Evolutionary conservation across 177 flowering plant species (phyloP), one percentile per base, ranked within the genome.

Genomic region (Tripterygium wilfordii): DNA sequence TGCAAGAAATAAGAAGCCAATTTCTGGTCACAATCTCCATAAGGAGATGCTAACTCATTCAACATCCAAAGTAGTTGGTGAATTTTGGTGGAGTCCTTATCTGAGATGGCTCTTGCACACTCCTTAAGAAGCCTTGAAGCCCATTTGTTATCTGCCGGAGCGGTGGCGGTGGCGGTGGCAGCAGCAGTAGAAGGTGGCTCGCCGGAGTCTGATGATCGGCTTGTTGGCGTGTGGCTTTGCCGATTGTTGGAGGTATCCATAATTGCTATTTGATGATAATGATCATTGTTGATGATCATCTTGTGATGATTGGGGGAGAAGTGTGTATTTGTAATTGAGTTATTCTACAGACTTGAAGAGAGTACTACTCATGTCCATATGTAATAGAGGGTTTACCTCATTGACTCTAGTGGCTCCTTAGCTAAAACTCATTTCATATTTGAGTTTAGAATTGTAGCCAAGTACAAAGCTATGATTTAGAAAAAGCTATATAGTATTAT

Each of bases 1-100:
- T 77, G 80, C 21, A 79, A 32, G 73, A 79, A 79, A 35, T 73
- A 69, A 8, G 69, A 65, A 0, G 82, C 80, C 6, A 79, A 13
- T 49, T 77, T 79, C 47, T 79, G 82, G 22, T 79, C 80, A 36
- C 50, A 49, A 42, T 79, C 82, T 5, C 82, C 85, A 36, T 79
- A 79, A 8, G 80, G 85, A 1, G 85, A 76, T 2, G 70, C 54
- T 0, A 79, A 64, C 64, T 79, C 82, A 35, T 79, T 79, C 9
- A 79, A 26, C 80, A 79, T 77, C 80, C 80, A 79, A 2, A 79
- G 46, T 2, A 76, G 72, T 25, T 70, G 75, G 4, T 77, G 72
- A 56, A 72, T 61, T 50, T 51, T 62, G 45, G 18, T 32, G 2
- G 69, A 51, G 58, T 71, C 61, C 49, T 68, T 68, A 14, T 71